Conservation (phyloP, 371 early-diverging fungal species). For the Smittium culicis region DNA sequence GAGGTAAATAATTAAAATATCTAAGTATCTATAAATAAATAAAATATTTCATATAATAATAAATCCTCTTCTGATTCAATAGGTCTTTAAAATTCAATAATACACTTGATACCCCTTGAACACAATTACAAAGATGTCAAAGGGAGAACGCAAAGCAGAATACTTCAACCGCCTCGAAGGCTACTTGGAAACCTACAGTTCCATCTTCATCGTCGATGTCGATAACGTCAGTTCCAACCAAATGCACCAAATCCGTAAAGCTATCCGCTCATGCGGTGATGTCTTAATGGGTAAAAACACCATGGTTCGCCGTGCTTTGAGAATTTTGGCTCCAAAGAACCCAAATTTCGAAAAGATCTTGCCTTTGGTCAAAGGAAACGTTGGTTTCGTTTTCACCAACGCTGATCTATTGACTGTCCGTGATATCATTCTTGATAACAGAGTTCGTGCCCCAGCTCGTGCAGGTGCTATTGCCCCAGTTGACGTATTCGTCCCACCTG, state of each 20-base stretch:
- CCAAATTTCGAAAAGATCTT: constrained; percentile 80
- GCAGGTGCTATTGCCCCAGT: constrained; percentile 94
- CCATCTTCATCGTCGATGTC: constrained; percentile 97
- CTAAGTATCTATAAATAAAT: background rate
- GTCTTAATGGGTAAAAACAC: constrained; percentile 99
- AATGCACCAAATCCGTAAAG: constrained; percentile 97
- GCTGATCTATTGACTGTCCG: constrained; percentile 88
- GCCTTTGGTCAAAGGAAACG: constrained; percentile 84
- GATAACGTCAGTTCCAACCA: constrained; percentile 99
- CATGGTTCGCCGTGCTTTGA: constrained; percentile 95
- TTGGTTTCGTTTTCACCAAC: constrained; percentile 99
- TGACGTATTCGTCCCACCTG: constrained; percentile 92
- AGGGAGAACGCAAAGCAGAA: constrained; percentile 74
- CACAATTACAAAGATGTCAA: constrained; percentile 55
- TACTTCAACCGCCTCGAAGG: constrained; percentile 55
- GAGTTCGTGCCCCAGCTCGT: constrained; percentile 97
- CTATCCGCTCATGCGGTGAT: constrained; percentile 81
- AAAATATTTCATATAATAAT: background rate
- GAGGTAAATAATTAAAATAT: no score
- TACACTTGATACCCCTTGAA: constrained; percentile 30
- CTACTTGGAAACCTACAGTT: constrained; percentile 55
- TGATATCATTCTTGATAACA: constrained; percentile 80
- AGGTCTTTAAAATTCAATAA: constrained; percentile 31
- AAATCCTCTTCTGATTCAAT: constrained; percentile 8
- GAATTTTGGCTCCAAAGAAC: constrained; percentile 52